Evolutionary conservation across 345 rosid genomes (phyloP), one percentile per base, ranked within the genome.

Genomic region (Excoecaria cochinchinensis): DNA sequence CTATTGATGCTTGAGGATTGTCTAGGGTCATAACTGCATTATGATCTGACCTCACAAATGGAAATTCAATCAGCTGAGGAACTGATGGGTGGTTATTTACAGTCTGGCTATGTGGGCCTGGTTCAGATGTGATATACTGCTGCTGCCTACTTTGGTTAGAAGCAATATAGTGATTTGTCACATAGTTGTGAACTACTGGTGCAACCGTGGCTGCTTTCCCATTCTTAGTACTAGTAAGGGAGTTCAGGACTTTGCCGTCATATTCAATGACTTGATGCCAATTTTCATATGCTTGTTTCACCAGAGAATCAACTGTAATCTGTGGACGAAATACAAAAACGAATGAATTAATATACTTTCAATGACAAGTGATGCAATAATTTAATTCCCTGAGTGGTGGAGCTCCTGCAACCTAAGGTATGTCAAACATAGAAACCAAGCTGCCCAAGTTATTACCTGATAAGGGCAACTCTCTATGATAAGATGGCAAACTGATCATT

Each of bases 191-290:
- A 9, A 53, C n/a, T 31, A 55, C 39, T 4, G 80, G 77, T 22
- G 82, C 76, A 31, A 82, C 42, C 24, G 84, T 75, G 19, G 84
- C 72, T 72, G 77, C 81, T n/a, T 46, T 56, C 66, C 77, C 90
- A 55, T 82, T 86, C 76, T 78, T 87, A 3, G 80, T 74, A 6
- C 79, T 79, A 52, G 87, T 70, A 42, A 90, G 77, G 68, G 90
- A 82, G 77, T 81, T 92, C 53, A 95, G 83, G 70, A 88, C 85
- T 79, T 91, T 90, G 14, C 94, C 91, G 31, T 93, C 94, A 58
- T 91, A 95, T 78, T 93, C 96, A 31, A 90, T 67, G 1, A 91
- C 97, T 80, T 84, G 90, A 82, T 88, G 93, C 99, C 98, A 95
- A 74, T 91, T 89, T 65, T 92, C 98, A 58, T 93, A 91, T 57